Conservation (phyloP, 164 flowering plant genomes). For the Vitis amurensis region DNA sequence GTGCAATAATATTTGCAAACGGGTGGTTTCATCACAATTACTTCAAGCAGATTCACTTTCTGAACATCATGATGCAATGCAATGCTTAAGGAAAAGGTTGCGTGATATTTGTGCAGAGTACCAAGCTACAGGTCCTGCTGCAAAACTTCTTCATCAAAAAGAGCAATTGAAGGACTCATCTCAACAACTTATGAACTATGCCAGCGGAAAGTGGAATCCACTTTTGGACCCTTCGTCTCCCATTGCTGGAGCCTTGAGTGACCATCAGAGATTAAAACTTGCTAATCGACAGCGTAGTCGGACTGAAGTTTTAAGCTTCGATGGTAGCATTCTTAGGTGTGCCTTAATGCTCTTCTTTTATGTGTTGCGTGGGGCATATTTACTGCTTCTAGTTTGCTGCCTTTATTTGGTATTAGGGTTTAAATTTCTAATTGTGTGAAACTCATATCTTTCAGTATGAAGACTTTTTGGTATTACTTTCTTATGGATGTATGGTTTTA, state of each 20-base stretch:
- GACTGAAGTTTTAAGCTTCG: conserved; percentile 93
- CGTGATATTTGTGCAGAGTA: conserved; percentile 84
- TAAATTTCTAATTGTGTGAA: no score
- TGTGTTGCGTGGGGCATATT: neutral
- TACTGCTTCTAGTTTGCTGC: conserved; percentile 1
- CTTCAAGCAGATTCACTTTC: conserved; percentile 75
- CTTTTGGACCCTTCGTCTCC: conserved; percentile 90
- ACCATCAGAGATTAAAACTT: conserved; percentile 79
- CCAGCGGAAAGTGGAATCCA: conserved; percentile 98
- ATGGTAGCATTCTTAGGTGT: conserved; percentile 93
- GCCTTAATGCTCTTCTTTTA: neutral
- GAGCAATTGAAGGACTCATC: conserved; percentile 65
- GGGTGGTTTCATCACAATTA: conserved; percentile 75
- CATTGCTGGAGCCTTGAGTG: conserved; percentile 74
- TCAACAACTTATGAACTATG: conserved; percentile 71
- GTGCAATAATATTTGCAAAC: conserved; percentile 71
- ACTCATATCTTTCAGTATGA: no score
- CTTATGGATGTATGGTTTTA: no score
- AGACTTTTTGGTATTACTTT: no score
- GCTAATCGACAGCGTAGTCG: conserved; percentile 70
- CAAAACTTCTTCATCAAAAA: conserved; percentile 79
- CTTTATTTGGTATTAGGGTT: neutral
- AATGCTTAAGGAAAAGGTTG: conserved; percentile 64
- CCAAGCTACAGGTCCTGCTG: conserved; percentile 84
- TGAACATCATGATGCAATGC: conserved; percentile 87